Conservation (phyloP, 2,329 filamentous ascomycete species). For the Aureobasidium zeae region DNA sequence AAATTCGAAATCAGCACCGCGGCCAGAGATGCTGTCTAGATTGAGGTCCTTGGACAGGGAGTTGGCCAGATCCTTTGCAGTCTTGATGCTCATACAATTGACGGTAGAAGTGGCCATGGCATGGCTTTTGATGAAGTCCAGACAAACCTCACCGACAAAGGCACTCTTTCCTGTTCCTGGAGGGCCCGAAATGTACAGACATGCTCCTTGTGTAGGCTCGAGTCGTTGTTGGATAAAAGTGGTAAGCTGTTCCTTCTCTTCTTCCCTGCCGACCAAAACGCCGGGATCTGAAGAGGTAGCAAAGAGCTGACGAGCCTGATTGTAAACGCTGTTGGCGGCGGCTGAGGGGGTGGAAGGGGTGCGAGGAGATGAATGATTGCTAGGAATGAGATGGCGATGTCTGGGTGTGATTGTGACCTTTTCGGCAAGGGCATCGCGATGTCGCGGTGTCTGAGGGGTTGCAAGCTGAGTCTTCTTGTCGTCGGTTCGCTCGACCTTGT, state of each 20-base stretch:
- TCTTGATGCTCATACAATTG: slow-evolving; percentile 97
- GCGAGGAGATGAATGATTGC: slow-evolving; percentile 64
- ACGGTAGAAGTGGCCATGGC: slow-evolving; percentile 64
- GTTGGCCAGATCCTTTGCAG: slow-evolving; percentile 72
- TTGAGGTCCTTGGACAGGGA: slow-evolving; percentile 64
- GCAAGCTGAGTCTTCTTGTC: slow-evolving; percentile 25
- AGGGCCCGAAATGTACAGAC: slow-evolving; percentile 89
- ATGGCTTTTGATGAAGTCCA: slow-evolving; percentile 44
- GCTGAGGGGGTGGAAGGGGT: slow-evolving; percentile 65
- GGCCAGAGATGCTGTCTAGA: slow-evolving; percentile 49
- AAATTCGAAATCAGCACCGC: slow-evolving; percentile 57
- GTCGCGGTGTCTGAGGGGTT: slow-evolving; percentile 58
- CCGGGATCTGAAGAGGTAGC: slow-evolving; percentile 67
- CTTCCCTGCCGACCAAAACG: slow-evolving; percentile 68
- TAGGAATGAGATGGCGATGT: slow-evolving; percentile 69
- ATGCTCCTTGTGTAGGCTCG: slow-evolving; percentile 57
- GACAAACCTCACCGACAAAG: slow-evolving; percentile 71
- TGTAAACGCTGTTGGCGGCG: slow-evolving; percentile 67
- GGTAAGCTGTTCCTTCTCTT: slow-evolving; percentile 55
- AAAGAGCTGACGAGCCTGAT: slow-evolving; percentile 78
- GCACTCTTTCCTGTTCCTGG: slow-evolving; percentile 96
- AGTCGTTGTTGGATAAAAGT: slow-evolving; percentile 60
- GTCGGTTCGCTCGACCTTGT: slow-evolving; percentile 27
- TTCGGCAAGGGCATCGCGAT: slow-evolving; percentile 66
- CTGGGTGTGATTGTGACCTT: slow-evolving; percentile 67